These are phyloP conservation scores for Sinapis alba DNA, from an alignment of 441 rosid genomes.

Conservation along the genomic window DNA sequence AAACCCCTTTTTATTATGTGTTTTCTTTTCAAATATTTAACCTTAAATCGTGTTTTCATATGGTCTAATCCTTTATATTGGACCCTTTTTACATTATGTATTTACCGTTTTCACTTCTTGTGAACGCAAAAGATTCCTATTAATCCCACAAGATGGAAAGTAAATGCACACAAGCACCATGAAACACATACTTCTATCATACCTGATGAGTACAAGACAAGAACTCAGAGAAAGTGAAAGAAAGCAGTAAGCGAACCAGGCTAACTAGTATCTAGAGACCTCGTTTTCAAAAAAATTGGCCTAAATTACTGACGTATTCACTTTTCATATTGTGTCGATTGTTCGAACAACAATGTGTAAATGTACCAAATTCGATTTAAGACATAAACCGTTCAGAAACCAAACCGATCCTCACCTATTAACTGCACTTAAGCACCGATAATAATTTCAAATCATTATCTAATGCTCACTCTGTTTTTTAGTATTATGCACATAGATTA, in stretches of 20 bases:
- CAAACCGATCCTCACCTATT: no score
- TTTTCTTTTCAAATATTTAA: not conserved
- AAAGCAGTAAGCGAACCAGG: no score
- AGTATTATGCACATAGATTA: no score
- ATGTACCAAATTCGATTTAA: not conserved
- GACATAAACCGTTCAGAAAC: not conserved
- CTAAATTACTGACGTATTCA: no score
- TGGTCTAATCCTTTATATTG: slow-evolving; percentile 13
- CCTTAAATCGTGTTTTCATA: not conserved
- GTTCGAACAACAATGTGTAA: not conserved
- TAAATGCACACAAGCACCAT: not conserved
- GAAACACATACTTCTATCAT: no score
- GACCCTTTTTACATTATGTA: slow-evolving; percentile 28
- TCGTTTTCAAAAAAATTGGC: no score
- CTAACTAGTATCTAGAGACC: no score
- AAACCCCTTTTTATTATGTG: not conserved
- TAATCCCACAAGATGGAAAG: not conserved
- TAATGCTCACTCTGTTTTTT: no score
- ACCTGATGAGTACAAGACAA: not conserved
- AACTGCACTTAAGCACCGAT: no score
- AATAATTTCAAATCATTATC: no score
- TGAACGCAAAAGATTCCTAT: not conserved
- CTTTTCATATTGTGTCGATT: not conserved
- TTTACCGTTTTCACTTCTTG: slow-evolving; percentile 5
- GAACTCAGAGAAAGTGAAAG: not conserved